These are phyloP conservation scores for Aspergillus sojae DNA, from an alignment of 2,329 filamentous ascomycete species.

Conservation along the genomic window DNA sequence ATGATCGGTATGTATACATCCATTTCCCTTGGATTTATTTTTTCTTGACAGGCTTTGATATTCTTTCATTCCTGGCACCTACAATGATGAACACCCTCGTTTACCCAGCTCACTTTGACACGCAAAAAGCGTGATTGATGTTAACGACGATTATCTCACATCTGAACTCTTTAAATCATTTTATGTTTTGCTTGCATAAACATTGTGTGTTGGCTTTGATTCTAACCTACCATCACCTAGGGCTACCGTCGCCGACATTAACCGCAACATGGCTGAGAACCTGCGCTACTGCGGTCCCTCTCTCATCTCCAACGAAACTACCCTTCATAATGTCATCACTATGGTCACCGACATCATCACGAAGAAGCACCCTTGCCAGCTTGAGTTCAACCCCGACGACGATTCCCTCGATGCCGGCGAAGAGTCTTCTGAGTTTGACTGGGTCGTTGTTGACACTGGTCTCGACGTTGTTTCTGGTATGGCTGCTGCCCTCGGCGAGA, in stretches of 20 bases:
- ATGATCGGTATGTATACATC: slow-evolving; percentile 76
- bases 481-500: slow-evolving; percentile 75
- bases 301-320: slow-evolving; percentile 72
- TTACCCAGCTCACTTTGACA: slow-evolving; percentile 99
- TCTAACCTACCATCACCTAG: slow-evolving; percentile 58
- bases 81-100: slow-evolving; percentile 82
- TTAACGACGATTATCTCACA: slow-evolving; percentile 68
- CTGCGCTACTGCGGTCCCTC: slow-evolving; percentile 89
- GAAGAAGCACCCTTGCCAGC: slow-evolving; percentile 89
- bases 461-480: slow-evolving; percentile 88
- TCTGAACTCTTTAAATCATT: slow-evolving; percentile 44
- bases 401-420: slow-evolving; percentile 72
- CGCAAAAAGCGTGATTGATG: slow-evolving; percentile 80
- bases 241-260: slow-evolving; percentile 89
- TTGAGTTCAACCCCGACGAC: slow-evolving; percentile 81
- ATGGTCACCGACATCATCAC: slow-evolving; percentile 79
- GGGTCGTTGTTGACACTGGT: slow-evolving; percentile 93
- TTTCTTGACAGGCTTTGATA: slow-evolving; percentile 11
- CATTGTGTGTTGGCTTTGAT: slow-evolving; percentile 15
- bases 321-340: slow-evolving; percentile 75
- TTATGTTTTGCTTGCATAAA: slow-evolving; percentile 20
- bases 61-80: not conserved
- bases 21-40: slow-evolving; percentile 22
- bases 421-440: slow-evolving; percentile 93
- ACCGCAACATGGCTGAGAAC: slow-evolving; percentile 86